Conservation (phyloP, 1,139 yeast species). For the Suhomyces chickasaworum region DNA sequence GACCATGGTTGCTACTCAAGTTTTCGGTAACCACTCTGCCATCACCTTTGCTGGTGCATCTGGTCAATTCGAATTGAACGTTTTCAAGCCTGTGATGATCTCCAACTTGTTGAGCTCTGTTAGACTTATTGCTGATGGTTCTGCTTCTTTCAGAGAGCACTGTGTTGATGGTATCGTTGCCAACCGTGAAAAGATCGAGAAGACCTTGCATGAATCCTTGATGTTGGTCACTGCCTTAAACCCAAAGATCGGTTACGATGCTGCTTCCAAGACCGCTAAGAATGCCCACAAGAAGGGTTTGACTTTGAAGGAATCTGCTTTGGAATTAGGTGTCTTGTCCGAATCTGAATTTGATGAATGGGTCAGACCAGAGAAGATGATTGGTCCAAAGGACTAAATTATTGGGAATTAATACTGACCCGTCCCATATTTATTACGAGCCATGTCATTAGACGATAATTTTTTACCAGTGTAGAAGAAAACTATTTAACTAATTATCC, state of each 20-base stretch:
- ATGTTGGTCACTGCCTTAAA: conserved; percentile 27
- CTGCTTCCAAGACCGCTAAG: conserved; percentile 26
- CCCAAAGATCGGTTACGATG: conserved; percentile 27
- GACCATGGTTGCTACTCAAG: conserved; percentile 27
- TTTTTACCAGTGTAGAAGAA: not conserved
- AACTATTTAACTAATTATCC: no score
- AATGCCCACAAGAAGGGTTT: conserved; percentile 28
- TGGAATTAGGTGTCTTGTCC: conserved; percentile 23
- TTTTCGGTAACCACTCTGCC: conserved; percentile 26
- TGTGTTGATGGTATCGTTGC: conserved; percentile 25
- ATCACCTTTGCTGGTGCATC: conserved; percentile 26
- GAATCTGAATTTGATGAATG: conserved; percentile 23
- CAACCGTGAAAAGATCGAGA: conserved; percentile 23
- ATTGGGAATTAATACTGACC: not conserved
- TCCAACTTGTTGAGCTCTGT: conserved; percentile 23
- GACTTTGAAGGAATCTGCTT: conserved; percentile 24
- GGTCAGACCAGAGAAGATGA: conserved; percentile 27
- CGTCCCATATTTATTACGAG: conserved; percentile 3
- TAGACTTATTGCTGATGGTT: conserved; percentile 24
- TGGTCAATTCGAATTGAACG: conserved; percentile 27
- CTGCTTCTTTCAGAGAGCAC: conserved; percentile 23
- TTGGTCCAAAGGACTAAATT: conserved; percentile 21
- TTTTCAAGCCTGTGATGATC: conserved; percentile 26
- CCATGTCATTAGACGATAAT: conserved; percentile 4
- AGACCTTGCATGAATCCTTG: conserved; percentile 24